These are phyloP conservation scores for Zygoascus bituminiphila DNA, from an alignment of 805 yeast genomes.

Conservation along the genomic window DNA sequence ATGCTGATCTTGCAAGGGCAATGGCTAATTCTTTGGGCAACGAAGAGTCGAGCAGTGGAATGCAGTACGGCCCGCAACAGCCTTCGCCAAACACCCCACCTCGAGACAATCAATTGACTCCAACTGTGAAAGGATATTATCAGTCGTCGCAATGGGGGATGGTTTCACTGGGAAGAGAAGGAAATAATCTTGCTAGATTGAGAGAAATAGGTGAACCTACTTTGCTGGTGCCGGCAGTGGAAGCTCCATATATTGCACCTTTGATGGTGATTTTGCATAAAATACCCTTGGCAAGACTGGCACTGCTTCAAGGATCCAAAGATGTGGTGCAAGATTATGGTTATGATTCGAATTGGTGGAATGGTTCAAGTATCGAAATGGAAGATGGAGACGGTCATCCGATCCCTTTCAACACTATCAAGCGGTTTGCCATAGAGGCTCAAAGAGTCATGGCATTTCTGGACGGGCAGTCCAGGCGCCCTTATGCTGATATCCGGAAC, in stretches of 20 bases:
- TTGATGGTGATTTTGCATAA: conserved; percentile 23
- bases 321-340: conserved; percentile 23
- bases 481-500: conserved; percentile 16
- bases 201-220: conserved; percentile 12
- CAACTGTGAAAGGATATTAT: conserved; percentile 19
- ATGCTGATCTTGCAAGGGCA: not conserved
- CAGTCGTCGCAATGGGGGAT: conserved; percentile 21
- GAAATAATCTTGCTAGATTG: not conserved
- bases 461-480: conserved; percentile 22
- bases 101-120: conserved; percentile 13
- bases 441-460: conserved; percentile 28
- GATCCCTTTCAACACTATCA: conserved; percentile 1
- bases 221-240: conserved; percentile 16
- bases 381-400: not conserved
- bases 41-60: not conserved
- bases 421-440: conserved; percentile 20
- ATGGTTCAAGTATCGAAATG: conserved; percentile 16
- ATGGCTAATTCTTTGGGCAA: not conserved
- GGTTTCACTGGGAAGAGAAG: conserved; percentile 10
- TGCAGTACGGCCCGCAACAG: not conserved
- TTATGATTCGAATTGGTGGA: conserved; percentile 24
- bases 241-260: conserved; percentile 20
- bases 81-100: not conserved
- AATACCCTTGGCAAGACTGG: conserved; percentile 26
- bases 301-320: conserved; percentile 20